Percentiles rank a stretch among this genome's conserved stretches.
Evolutionary conservation across 257 asterid genomes (phyloP).

Genomic region (Voacanga thouarsii): DNA sequence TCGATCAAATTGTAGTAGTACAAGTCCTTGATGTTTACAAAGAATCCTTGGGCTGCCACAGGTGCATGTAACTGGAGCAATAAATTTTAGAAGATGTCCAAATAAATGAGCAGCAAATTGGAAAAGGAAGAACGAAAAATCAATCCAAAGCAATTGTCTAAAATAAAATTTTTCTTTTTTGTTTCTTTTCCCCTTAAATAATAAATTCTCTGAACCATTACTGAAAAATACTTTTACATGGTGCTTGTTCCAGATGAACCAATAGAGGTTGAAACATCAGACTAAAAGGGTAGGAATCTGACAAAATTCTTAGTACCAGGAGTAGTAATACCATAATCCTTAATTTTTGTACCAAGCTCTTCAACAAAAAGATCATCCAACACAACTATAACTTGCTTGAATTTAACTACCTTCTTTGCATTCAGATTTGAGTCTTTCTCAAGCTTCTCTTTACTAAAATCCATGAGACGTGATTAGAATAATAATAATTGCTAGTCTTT

Average conservation of each 20-base stretch:
- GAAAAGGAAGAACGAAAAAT: not conserved
- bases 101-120: not conserved
- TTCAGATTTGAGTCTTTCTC: slow-evolving; percentile 38
- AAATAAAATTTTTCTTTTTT: not conserved
- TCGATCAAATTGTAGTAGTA: slow-evolving; percentile 70
- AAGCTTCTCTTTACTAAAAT: slow-evolving; percentile 66
- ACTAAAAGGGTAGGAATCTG: slow-evolving; percentile 20
- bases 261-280: slow-evolving; percentile 70
- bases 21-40: slow-evolving; percentile 72
- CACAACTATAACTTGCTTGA: slow-evolving; percentile 60
- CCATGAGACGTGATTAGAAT: slow-evolving; percentile 81
- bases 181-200: not conserved
- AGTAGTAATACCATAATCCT: slow-evolving; percentile 19
- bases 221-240: slow-evolving; percentile 41
- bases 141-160: not conserved
- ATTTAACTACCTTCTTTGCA: slow-evolving; percentile 43
- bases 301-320: slow-evolving; percentile 19
- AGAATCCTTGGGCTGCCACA: slow-evolving; percentile 80
- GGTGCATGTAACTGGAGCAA: slow-evolving; percentile 67
- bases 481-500: slow-evolving; percentile 60
- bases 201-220: not conserved
- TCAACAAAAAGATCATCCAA: slow-evolving; percentile 16
- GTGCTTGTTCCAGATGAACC: slow-evolving; percentile 72
- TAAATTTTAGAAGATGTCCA: slow-evolving; percentile 1
- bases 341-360: slow-evolving; percentile 18